Conservation (phyloP, 2,329 filamentous ascomycete genomes). For the Pseudogymnoascus sp. region DNA sequence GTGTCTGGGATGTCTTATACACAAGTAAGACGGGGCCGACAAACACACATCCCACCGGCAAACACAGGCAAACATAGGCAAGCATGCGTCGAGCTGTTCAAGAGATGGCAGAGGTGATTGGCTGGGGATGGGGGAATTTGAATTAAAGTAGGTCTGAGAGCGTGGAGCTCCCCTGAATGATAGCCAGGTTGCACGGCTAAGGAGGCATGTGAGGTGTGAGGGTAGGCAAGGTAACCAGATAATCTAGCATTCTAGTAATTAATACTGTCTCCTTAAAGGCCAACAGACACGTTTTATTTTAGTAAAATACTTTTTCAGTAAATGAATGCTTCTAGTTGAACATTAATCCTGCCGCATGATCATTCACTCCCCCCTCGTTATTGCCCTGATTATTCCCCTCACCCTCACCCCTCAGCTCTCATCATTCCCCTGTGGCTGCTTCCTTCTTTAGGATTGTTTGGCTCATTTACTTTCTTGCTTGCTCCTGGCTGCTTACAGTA, state of each 20-base stretch:
- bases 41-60: neutral
- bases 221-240: neutral
- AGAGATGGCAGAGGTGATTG: neutral
- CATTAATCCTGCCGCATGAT: neutral
- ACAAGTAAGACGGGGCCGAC: neutral
- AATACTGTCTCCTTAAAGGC: neutral
- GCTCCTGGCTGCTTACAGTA: neutral
- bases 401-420: too few species aligned
- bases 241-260: neutral
- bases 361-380: neutral
- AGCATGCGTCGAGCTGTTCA: neutral
- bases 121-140: neutral
- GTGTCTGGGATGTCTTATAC: neutral
- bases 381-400: neutral
- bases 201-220: neutral
- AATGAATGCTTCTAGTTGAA: neutral
- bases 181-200: neutral
- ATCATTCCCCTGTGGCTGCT: neutral
- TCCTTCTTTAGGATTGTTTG: neutral
- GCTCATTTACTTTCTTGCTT: neutral
- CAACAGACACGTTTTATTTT: neutral
- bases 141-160: conserved; percentile 2
- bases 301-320: neutral
- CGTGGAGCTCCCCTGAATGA: neutral
- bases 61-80: neutral